Conservation (phyloP, 208 protist species). For the Leishmania lainsoni region DNA sequence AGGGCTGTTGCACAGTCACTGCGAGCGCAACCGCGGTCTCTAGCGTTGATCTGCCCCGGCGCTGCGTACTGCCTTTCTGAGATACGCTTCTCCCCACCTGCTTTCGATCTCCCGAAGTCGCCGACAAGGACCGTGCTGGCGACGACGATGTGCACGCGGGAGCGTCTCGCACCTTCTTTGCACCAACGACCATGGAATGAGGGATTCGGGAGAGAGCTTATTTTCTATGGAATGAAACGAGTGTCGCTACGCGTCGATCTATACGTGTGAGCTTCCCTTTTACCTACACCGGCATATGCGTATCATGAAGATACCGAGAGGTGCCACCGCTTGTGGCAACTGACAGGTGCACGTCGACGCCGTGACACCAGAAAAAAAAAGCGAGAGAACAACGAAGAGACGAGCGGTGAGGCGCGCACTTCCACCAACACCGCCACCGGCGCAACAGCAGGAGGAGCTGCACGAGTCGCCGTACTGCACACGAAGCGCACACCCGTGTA, state of each 20-base stretch:
- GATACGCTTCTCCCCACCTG: not conserved
- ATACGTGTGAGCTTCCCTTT: not conserved
- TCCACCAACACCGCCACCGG: not conserved
- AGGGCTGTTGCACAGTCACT: not conserved
- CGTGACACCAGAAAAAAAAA: not conserved
- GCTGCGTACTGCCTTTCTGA: not conserved
- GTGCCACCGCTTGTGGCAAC: not conserved
- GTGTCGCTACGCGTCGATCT: not conserved
- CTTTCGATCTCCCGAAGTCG: not conserved
- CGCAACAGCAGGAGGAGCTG: not conserved
- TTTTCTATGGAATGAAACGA: not conserved
- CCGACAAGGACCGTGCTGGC: not conserved
- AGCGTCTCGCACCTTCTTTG: constrained; percentile 3
- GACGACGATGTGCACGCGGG: constrained; percentile 1
- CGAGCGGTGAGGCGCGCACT: not conserved
- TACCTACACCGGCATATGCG: not conserved
- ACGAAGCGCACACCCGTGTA: not conserved
- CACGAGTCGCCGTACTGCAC: not conserved
- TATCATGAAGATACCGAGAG: not conserved
- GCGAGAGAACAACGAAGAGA: constrained; percentile 5
- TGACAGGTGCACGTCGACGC: not conserved
- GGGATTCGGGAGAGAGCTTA: not conserved
- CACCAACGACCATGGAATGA: constrained; percentile 8
- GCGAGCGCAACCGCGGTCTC: not conserved
- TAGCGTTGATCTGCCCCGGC: not conserved